Percentiles rank a stretch among this genome's conserved stretches.
Evolutionary conservation across 192 early-diverging fungal genomes (phyloP).

Genomic region (Linnemannia hyalina): DNA sequence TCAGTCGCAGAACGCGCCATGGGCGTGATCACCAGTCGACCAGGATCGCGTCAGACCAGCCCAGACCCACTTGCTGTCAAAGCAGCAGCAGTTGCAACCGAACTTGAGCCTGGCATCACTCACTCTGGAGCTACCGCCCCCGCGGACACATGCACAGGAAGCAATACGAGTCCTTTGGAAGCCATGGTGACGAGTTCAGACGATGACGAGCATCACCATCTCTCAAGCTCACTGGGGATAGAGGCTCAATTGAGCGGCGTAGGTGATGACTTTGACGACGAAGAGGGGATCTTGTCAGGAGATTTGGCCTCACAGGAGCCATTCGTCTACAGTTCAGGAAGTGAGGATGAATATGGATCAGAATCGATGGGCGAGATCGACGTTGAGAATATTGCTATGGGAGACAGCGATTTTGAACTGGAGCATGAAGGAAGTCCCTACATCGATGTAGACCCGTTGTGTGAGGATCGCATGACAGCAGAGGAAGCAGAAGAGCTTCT

Average conservation of each 20-base stretch:
- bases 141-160: neutral
- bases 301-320: constrained; percentile 3
- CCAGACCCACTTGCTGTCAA: constrained; percentile 14
- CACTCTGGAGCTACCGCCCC: neutral
- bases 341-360: constrained; percentile 14
- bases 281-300: neutral
- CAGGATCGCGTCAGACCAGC: constrained; percentile 40
- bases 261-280: neutral
- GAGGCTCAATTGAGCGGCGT: neutral
- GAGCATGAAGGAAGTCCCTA: constrained; percentile 33
- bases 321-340: constrained; percentile 2
- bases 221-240: neutral
- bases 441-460: constrained; percentile 34
- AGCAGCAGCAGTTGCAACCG: neutral
- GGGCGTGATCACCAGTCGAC: constrained; percentile 50
- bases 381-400: constrained; percentile 29
- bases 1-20: constrained; percentile 36
- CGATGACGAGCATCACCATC: constrained; percentile 1
- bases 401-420: constrained; percentile 28
- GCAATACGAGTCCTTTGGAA: neutral
- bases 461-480: constrained; percentile 32
- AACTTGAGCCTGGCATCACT: neutral
- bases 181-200: constrained; percentile 2
- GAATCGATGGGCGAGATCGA: constrained; percentile 40
- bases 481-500: constrained; percentile 34